Evolutionary conservation across 2,329 filamentous ascomycete genomes (phyloP).

Genomic region (Penicillium sp.): DNA sequence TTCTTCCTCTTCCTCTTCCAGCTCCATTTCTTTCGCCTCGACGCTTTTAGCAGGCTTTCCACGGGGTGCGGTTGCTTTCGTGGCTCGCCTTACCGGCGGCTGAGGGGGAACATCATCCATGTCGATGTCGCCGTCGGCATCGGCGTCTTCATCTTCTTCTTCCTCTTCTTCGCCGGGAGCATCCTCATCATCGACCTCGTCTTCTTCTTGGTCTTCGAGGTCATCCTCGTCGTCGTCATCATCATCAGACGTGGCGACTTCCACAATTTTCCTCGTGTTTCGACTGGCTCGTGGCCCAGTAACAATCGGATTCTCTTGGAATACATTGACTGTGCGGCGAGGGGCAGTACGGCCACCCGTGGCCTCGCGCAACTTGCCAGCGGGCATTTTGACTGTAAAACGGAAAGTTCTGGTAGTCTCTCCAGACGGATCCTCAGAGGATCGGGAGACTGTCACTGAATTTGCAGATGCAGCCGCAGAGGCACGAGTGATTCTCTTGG

Average conservation of each 20-base stretch:
- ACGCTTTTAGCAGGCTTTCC: constrained; percentile 46
- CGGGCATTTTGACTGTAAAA: constrained; percentile 53
- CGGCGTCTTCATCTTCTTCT: constrained; percentile 44
- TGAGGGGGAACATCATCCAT: constrained; percentile 51
- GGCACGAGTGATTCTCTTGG: constrained; percentile 39
- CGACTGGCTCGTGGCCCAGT: constrained; percentile 50
- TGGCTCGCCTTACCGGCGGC: constrained; percentile 39
- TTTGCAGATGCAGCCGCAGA: constrained; percentile 28
- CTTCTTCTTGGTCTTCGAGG: constrained; percentile 48
- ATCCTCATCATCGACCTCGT: constrained; percentile 44
- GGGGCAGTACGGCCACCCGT: constrained; percentile 36
- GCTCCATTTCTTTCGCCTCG: constrained; percentile 51
- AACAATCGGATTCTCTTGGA: constrained; percentile 50
- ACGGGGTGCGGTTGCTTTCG: constrained; percentile 40
- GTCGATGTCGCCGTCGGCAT: constrained; percentile 40
- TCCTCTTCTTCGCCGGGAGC: constrained; percentile 40
- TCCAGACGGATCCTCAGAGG: constrained; percentile 37
- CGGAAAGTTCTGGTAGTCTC: constrained; percentile 46
- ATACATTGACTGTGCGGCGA: constrained; percentile 45
- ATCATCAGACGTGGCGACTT: constrained; percentile 47
- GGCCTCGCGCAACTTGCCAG: constrained; percentile 53
- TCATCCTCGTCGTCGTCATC: constrained; percentile 56
- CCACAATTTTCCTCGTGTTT: constrained; percentile 47
- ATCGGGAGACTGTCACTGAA: constrained; percentile 43
- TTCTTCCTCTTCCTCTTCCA: constrained; percentile 33